phyloP scores from a whole-genome alignment of 2,329 filamentous ascomycete species.

The Colletotrichum navitas region DNA sequence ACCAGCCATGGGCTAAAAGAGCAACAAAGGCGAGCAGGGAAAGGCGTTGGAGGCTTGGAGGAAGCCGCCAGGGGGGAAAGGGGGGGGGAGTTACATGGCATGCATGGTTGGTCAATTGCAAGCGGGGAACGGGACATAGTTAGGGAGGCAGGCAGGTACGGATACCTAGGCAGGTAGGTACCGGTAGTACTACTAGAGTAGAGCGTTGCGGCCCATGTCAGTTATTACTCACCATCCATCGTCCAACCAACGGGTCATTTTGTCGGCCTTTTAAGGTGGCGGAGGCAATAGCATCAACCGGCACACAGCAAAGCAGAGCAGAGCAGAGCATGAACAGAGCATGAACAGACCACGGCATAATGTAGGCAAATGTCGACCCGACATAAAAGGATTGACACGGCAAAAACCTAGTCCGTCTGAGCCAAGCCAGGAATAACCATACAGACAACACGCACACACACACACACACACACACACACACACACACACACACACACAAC shows the following conservation, averaged over 20 bases:
- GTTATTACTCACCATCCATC: neutral
- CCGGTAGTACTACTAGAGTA: neutral
- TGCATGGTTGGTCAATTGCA: slow-evolving; percentile 14
- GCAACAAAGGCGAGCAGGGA: slow-evolving; percentile 11
- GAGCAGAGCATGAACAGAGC: neutral
- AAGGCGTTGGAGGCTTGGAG: slow-evolving; percentile 1
- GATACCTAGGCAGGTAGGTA: no score
- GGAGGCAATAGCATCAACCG: slow-evolving; percentile 6
- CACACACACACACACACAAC: neutral
- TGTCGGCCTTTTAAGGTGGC: neutral
- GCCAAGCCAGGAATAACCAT: neutral
- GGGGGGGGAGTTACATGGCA: neutral
- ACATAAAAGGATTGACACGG: neutral
- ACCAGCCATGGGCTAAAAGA: slow-evolving; percentile 18
- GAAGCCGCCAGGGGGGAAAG: neutral
- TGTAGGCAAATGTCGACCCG: neutral
- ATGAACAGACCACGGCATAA: neutral
- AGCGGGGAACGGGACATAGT: neutral
- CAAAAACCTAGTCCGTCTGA: neutral
- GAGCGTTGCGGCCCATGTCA: neutral
- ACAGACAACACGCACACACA: neutral
- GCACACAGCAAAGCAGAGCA: neutral
- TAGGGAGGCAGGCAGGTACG: no score
- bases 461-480: neutral
- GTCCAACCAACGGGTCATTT: neutral